A percentile compares a stretch with the other conserved stretches of the same genome.
phyloP scores from a whole-genome alignment of 306 rosid genomes.

The Oemleria cerasiformis region DNA sequence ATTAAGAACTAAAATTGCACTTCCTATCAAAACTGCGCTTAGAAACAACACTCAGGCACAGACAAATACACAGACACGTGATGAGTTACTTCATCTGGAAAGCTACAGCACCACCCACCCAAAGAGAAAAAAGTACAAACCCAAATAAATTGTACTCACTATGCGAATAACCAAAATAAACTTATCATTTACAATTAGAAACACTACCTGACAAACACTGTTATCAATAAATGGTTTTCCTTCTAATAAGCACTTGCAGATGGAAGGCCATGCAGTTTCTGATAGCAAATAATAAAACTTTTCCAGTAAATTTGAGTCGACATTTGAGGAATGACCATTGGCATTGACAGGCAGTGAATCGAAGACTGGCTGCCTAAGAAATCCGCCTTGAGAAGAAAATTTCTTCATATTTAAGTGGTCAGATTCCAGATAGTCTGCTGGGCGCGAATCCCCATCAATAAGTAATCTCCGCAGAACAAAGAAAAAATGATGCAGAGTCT shows the following conservation, averaged over 20 bases:
- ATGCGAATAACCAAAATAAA: constrained; percentile 11
- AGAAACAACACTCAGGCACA: neutral
- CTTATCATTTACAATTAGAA: neutral
- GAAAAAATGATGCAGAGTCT: constrained; percentile 77
- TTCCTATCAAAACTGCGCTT: neutral
- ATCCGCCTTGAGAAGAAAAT: constrained; percentile 79
- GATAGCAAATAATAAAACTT: constrained; percentile 50
- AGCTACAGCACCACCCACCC: constrained; percentile 2
- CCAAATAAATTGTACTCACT: neutral
- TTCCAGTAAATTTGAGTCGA: constrained; percentile 43
- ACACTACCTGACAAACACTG: constrained; percentile 76
- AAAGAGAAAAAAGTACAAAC: neutral
- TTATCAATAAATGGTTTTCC: constrained; percentile 68
- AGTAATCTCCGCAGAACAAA: constrained; percentile 83
- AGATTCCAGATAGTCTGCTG: constrained; percentile 30
- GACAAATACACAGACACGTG: neutral
- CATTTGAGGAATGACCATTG: constrained; percentile 31
- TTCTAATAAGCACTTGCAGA: constrained; percentile 63
- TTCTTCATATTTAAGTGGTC: constrained; percentile 33
- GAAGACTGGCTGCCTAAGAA: constrained; percentile 71
- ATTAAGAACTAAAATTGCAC: neutral
- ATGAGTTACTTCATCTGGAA: neutral
- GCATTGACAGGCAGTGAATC: constrained; percentile 37
- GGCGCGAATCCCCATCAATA: constrained; percentile 46
- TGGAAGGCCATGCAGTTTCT: constrained; percentile 78